Conservation (phyloP, 495 filamentous ascomycete genomes). For the Viridothelium virens region DNA sequence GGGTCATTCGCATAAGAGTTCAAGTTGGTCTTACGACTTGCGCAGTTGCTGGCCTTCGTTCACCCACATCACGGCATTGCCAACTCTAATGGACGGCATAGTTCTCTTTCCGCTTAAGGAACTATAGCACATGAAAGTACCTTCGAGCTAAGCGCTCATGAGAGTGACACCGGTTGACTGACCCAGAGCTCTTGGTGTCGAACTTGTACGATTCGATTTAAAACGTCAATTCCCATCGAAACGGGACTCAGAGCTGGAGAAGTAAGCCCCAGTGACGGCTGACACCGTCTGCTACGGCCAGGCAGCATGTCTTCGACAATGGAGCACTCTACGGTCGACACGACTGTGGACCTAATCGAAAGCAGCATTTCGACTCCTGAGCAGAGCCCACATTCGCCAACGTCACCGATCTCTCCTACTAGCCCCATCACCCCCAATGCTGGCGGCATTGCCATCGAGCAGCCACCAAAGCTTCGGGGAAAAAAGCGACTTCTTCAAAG, state of each 20-base stretch:
- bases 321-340: neutral
- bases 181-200: neutral
- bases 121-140: conserved; percentile 2
- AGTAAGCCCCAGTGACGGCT: neutral
- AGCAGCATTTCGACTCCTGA: neutral
- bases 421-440: conserved; percentile 3
- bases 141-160: neutral
- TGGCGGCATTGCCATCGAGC: conserved; percentile 1
- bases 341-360: neutral
- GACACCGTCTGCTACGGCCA: neutral
- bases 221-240: neutral
- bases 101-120: neutral
- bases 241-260: neutral
- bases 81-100: neutral
- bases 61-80: neutral
- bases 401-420: neutral
- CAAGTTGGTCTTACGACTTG: neutral
- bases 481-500: conserved; percentile 67
- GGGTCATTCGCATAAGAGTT: neutral
- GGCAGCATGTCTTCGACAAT: neutral
- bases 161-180: neutral
- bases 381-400: neutral
- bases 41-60: neutral
- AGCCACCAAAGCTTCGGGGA: conserved; percentile 54
- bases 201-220: neutral